These are phyloP conservation scores for Pythium sp. DNA, from an alignment of 352 stramenopile genomes.

Conservation along the genomic window DNA sequence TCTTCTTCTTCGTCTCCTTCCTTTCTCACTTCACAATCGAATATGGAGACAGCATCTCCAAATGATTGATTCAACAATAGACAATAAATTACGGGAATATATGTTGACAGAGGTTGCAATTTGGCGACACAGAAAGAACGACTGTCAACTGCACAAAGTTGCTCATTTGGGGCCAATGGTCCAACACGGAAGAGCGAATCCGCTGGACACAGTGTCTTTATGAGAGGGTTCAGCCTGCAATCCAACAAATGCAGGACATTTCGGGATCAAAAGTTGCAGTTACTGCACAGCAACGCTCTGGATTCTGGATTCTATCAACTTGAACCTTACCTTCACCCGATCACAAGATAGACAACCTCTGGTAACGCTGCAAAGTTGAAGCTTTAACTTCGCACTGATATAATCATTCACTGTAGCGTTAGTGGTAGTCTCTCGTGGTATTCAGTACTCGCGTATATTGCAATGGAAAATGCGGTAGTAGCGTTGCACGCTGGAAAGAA, in stretches of 20 bases:
- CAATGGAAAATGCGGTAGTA: no score
- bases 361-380: no score
- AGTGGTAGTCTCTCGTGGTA: no score
- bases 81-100: not conserved
- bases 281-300: not conserved
- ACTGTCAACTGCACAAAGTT: not conserved
- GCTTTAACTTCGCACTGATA: no score
- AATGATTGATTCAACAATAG: conserved; percentile 14
- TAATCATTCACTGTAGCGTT: no score
- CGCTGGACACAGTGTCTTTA: not conserved
- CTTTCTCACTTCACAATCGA: not conserved
- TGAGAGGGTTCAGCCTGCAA: not conserved
- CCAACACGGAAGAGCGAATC: not conserved
- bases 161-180: not conserved
- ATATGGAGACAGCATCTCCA: not conserved
- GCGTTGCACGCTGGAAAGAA: not conserved
- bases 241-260: not conserved
- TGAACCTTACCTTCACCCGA: not conserved
- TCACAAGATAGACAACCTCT: not conserved
- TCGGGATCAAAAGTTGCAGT: not conserved
- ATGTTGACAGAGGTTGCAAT: not conserved
- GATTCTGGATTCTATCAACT: not conserved
- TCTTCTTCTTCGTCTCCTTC: not conserved
- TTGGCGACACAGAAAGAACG: not conserved
- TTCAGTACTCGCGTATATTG: no score